Evolutionary conservation across 1,284 basidiomycete genomes (phyloP).

Genomic region (Leccinum griseonigrum): DNA sequence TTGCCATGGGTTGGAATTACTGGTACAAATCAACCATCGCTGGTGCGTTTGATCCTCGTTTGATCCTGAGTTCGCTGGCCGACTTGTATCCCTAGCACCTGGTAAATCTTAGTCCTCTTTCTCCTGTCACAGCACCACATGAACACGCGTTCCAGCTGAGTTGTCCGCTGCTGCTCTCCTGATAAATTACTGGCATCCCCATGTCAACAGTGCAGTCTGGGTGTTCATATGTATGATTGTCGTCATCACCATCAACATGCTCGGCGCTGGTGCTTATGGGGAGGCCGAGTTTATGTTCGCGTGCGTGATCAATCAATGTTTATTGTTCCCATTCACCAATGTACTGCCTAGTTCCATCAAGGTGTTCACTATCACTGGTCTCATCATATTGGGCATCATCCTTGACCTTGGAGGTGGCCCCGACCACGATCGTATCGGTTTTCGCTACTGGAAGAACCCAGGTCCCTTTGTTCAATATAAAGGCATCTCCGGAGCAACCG

Average conservation of each 20-base stretch:
- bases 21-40: slow-evolving; percentile 61
- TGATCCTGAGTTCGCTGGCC: not conserved
- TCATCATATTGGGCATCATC: slow-evolving; percentile 42
- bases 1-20: slow-evolving; percentile 73
- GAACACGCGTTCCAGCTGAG: not conserved
- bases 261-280: slow-evolving; percentile 51
- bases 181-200: slow-evolving; percentile 57
- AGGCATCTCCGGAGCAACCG: slow-evolving; percentile 45
- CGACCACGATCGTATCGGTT: slow-evolving; percentile 46
- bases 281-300: slow-evolving; percentile 58
- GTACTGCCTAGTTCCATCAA: slow-evolving; percentile 51
- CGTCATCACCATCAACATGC: slow-evolving; percentile 65
- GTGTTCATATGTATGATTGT: slow-evolving; percentile 62
- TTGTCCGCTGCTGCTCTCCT: slow-evolving; percentile 63
- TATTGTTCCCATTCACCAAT: not conserved
- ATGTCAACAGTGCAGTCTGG: slow-evolving; percentile 58
- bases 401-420: slow-evolving; percentile 62
- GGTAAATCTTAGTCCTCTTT: slow-evolving; percentile 13
- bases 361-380: slow-evolving; percentile 55
- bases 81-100: slow-evolving; percentile 22
- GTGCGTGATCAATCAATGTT: slow-evolving; percentile 23
- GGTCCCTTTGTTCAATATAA: slow-evolving; percentile 52
- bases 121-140: not conserved
- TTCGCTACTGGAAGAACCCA: slow-evolving; percentile 54
- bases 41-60: slow-evolving; percentile 32